phyloP scores from a whole-genome alignment of 257 asterid species.

The Catharanthus roseus region DNA sequence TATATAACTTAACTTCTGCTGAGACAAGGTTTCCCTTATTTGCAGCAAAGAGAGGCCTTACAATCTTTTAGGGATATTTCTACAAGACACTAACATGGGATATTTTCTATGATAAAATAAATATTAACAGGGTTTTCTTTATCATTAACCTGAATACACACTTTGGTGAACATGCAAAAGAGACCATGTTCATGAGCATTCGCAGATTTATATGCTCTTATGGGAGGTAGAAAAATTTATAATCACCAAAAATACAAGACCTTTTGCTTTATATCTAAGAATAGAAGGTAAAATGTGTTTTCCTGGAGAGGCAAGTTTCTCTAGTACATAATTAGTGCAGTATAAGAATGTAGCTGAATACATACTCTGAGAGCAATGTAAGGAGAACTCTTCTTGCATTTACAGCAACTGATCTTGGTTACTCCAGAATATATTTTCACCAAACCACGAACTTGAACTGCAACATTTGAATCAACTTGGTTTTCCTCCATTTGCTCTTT shows the following conservation, averaged over 20 bases:
- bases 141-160: not conserved
- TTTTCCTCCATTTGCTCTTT: slow-evolving; percentile 55
- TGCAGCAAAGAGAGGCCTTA: too few species aligned
- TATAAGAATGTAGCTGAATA: not conserved
- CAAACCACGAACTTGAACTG: slow-evolving; percentile 84
- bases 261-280: not conserved
- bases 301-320: not conserved
- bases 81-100: not conserved
- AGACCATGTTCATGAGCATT: not conserved
- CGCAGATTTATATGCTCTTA: not conserved
- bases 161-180: not conserved
- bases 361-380: slow-evolving; percentile 81
- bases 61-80: not conserved
- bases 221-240: not conserved
- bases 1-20: not conserved
- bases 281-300: not conserved
- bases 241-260: not conserved
- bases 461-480: slow-evolving; percentile 38
- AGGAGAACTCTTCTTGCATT: slow-evolving; percentile 71
- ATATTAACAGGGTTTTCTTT: not conserved
- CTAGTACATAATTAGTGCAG: not conserved
- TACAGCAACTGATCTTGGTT: slow-evolving; percentile 63
- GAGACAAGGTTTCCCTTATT: not conserved
- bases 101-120: not conserved
- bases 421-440: slow-evolving; percentile 70